These are phyloP conservation scores for Gracilaria vermiculophylla DNA, from an alignment of 23 red algal species.

Conservation along the genomic window DNA sequence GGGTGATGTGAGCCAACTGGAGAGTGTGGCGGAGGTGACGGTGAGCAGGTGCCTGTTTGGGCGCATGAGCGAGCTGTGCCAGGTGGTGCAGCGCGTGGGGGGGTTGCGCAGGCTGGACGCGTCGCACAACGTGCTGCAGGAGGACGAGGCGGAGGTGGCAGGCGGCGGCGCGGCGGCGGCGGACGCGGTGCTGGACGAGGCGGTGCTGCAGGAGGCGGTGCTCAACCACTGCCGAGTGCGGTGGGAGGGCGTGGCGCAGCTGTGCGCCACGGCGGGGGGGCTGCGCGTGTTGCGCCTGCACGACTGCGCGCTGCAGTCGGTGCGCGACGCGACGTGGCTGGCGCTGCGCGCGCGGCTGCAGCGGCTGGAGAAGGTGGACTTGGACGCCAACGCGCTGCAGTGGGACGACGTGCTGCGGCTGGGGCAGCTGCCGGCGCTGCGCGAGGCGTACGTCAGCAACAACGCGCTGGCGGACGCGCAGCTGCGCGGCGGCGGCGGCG, in stretches of 20 bases:
- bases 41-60: constrained; percentile 30
- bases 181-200: not conserved
- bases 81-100: not conserved
- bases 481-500: not conserved
- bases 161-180: not conserved
- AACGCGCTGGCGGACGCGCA: constrained; percentile 32
- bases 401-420: constrained; percentile 42
- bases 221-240: constrained; percentile 31
- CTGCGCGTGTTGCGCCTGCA: constrained; percentile 30
- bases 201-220: constrained; percentile 18
- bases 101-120: constrained; percentile 12
- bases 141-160: not conserved
- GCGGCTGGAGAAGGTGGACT: constrained; percentile 5
- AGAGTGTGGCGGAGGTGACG: not conserved
- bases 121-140: constrained; percentile 37
- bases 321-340: not conserved
- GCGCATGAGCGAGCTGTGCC: not conserved
- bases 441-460: constrained; percentile 18
- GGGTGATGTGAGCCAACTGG: not conserved
- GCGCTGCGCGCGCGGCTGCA: not conserved
- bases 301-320: not conserved
- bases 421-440: not conserved
- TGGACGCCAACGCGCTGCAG: not conserved
- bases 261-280: not conserved
- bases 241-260: not conserved